Evolutionary conservation across 1,284 basidiomycete species (phyloP).

Genomic region (Pseudozyma hubeiensis): DNA sequence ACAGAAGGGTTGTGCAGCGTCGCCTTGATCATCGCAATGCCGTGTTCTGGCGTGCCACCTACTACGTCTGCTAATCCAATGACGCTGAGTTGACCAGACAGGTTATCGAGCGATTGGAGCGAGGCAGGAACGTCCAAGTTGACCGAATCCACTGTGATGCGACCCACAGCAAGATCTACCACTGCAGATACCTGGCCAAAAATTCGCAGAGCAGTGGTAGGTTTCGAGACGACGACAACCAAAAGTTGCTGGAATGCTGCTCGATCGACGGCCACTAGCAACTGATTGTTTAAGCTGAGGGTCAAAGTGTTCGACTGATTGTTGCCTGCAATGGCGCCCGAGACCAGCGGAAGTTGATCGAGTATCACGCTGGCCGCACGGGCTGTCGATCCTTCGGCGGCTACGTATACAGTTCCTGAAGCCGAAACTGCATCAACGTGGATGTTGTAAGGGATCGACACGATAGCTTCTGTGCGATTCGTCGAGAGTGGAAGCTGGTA

Average conservation of each 20-base stretch:
- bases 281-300: neutral
- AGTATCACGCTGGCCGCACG: constrained; percentile 8
- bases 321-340: constrained; percentile 1
- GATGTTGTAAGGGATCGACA: constrained; percentile 82
- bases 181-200: constrained; percentile 75
- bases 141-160: constrained; percentile 77
- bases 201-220: constrained; percentile 2
- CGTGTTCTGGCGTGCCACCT: constrained; percentile 29
- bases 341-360: neutral
- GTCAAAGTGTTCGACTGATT: constrained; percentile 1
- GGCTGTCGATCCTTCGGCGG: neutral
- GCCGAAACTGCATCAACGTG: constrained; percentile 76
- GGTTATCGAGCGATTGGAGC: constrained; percentile 71
- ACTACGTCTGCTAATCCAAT: constrained; percentile 65
- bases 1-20: constrained; percentile 61
- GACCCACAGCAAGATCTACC: constrained; percentile 76
- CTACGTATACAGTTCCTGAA: constrained; percentile 72
- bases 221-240: constrained; percentile 5
- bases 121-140: constrained; percentile 74
- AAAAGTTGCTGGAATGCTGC: constrained; percentile 6
- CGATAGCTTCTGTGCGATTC: constrained; percentile 75
- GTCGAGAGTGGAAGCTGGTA: constrained; percentile 26
- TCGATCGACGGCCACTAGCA: constrained; percentile 5
- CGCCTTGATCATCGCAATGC: constrained; percentile 11
- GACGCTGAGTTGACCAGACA: constrained; percentile 67